phyloP scores from a whole-genome alignment of 2,329 filamentous ascomycete genomes.

The Clarireedia paspali region DNA sequence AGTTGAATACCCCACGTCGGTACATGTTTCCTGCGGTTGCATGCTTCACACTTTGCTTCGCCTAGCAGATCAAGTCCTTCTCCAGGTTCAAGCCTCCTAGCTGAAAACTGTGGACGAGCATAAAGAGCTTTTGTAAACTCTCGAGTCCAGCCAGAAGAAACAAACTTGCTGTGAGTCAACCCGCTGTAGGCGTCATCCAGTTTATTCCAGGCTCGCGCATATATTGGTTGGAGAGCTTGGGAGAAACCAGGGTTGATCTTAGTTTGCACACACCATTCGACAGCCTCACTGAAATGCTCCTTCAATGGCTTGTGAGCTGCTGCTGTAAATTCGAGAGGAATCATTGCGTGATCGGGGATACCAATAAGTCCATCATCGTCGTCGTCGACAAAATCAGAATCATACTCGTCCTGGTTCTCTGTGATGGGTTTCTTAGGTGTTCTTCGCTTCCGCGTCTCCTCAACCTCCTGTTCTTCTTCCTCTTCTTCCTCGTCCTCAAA shows the following conservation, averaged over 20 bases:
- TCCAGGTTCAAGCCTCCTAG: slow-evolving; percentile 10
- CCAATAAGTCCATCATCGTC: slow-evolving; percentile 51
- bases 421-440: slow-evolving; percentile 2
- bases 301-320: slow-evolving; percentile 59
- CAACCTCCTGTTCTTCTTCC: slow-evolving; percentile 10
- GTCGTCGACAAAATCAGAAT: slow-evolving; percentile 53
- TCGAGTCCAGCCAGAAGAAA: slow-evolving; percentile 61
- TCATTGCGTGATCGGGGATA: slow-evolving; percentile 40
- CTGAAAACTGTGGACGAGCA: slow-evolving; percentile 51
- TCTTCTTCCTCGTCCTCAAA: slow-evolving; percentile 38
- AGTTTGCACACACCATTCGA: slow-evolving; percentile 78
- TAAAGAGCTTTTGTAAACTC: slow-evolving; percentile 60
- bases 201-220: slow-evolving; percentile 60
- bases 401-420: slow-evolving; percentile 21
- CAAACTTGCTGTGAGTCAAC: slow-evolving; percentile 62
- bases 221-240: slow-evolving; percentile 50
- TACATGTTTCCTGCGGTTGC: slow-evolving; percentile 60
- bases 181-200: slow-evolving; percentile 63
- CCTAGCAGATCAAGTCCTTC: slow-evolving; percentile 37
- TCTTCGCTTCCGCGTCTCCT: slow-evolving; percentile 2
- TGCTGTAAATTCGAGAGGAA: slow-evolving; percentile 63
- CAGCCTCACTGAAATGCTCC: slow-evolving; percentile 64
- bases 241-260: slow-evolving; percentile 66
- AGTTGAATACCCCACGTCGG: slow-evolving; percentile 59
- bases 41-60: slow-evolving; percentile 39